These are phyloP conservation scores for Dioscorea zingiberensis DNA, from an alignment of 106 monocot genomes.

Conservation along the genomic window DNA sequence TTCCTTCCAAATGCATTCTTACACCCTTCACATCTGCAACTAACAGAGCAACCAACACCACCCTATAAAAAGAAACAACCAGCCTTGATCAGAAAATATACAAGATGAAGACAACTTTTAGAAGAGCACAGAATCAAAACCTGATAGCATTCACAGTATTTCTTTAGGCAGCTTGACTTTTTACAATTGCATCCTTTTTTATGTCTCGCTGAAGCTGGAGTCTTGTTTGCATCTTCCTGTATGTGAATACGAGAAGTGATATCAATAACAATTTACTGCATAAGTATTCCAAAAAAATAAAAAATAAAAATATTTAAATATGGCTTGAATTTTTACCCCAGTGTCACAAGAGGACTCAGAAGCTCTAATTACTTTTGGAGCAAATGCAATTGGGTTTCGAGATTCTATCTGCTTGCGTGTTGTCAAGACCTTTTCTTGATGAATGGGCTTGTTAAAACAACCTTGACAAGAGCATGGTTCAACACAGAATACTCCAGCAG, in stretches of 20 bases:
- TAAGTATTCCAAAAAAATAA: background rate
- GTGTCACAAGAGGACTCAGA: constrained; percentile 39
- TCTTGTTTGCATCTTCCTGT: constrained; percentile 80
- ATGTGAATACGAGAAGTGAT: background rate
- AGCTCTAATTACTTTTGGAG: constrained; percentile 86
- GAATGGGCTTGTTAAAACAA: constrained; percentile 86
- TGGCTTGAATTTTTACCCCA: constrained; percentile 32
- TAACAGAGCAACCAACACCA: constrained; percentile 74
- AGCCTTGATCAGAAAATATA: constrained; percentile 9
- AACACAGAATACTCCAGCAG: constrained; percentile 90
- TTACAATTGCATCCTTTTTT: constrained; percentile 99
- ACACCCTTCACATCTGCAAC: constrained; percentile 86
- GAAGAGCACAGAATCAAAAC: constrained; percentile 27
- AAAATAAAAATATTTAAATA: background rate
- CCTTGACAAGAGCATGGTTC: constrained; percentile 92
- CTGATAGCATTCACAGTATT: constrained; percentile 99
- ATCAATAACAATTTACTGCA: constrained; percentile 2
- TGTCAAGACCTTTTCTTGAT: constrained; percentile 80
- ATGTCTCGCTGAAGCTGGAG: constrained; percentile 94
- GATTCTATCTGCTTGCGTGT: constrained; percentile 98
- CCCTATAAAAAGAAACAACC: constrained; percentile 28
- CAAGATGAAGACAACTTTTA: background rate
- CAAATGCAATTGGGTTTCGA: constrained; percentile 98
- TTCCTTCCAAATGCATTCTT: constrained; percentile 82
- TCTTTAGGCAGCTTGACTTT: constrained; percentile 94